phyloP scores from a whole-genome alignment of 805 yeast species.

The Saccharomycopsis sp. region DNA sequence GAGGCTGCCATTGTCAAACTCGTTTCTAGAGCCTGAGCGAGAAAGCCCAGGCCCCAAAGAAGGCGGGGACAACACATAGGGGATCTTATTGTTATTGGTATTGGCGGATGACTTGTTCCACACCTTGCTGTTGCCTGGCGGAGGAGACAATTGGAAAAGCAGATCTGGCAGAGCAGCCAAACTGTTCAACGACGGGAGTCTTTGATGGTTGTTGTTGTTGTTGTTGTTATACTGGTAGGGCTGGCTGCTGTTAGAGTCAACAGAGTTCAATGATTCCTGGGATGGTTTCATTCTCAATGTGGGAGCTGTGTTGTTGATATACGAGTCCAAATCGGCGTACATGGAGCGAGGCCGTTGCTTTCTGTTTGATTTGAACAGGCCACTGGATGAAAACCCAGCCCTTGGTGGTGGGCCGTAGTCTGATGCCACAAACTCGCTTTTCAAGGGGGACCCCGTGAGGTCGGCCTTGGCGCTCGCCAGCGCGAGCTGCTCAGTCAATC shows the following conservation, averaged over 20 bases:
- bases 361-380: slow-evolving; percentile 18
- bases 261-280: slow-evolving; percentile 4
- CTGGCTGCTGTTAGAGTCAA: background rate
- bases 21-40: slow-evolving; percentile 11
- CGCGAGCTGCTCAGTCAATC: background rate
- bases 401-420: too few species aligned
- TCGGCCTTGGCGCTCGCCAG: background rate
- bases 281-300: slow-evolving; percentile 13
- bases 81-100: too few species aligned
- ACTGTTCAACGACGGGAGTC: slow-evolving; percentile 4
- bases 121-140: too few species aligned
- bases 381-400: background rate
- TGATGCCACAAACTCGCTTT: background rate
- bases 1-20: background rate
- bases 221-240: slow-evolving; percentile 18
- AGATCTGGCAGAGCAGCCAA: slow-evolving; percentile 22
- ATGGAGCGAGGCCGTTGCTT: slow-evolving; percentile 18
- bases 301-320: slow-evolving; percentile 17
- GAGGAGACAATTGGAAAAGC: slow-evolving; percentile 18
- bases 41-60: slow-evolving; percentile 4
- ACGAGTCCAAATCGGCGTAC: slow-evolving; percentile 19
- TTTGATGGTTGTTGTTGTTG: background rate
- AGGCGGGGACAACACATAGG: slow-evolving; percentile 6
- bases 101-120: too few species aligned
- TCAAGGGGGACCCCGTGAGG: background rate